Percentiles rank a stretch among this genome's conserved stretches.
phyloP scores from a whole-genome alignment of 805 yeast species.

The Suhomyces canberraensis region DNA sequence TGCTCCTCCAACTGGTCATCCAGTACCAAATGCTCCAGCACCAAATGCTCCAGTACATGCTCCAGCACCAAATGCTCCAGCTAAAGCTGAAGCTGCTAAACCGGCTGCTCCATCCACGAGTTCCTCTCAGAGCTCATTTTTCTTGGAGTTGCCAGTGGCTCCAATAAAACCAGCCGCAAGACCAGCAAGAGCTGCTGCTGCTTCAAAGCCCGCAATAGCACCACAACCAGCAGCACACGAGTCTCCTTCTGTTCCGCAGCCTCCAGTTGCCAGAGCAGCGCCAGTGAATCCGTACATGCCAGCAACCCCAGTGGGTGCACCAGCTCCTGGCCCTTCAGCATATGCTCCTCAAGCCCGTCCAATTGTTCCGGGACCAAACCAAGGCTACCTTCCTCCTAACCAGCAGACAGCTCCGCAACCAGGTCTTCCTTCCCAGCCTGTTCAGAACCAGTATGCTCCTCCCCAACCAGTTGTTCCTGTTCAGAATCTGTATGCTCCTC shows the following conservation, averaged over 20 bases:
- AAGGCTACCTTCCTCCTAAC: slow-evolving; percentile 4
- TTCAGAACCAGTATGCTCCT: slow-evolving; percentile 5
- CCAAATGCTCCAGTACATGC: neutral
- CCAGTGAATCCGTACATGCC: slow-evolving; percentile 18
- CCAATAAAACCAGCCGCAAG: slow-evolving; percentile 26
- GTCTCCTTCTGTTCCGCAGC: slow-evolving; percentile 7
- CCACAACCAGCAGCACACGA: slow-evolving; percentile 7
- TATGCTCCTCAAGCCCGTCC: neutral
- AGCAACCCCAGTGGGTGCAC: slow-evolving; percentile 9
- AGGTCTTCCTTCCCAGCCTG: too few species aligned
- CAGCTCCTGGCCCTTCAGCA: too few species aligned
- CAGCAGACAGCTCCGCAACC: slow-evolving; percentile 1
- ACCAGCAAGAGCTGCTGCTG: slow-evolving; percentile 31
- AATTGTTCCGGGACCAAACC: slow-evolving; percentile 8
- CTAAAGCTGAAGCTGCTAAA: too few species aligned
- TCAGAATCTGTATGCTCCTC: too few species aligned
- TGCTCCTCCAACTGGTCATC: slow-evolving; percentile 6
- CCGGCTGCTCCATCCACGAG: too few species aligned
- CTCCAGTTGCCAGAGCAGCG: slow-evolving; percentile 14
- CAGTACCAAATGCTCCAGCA: neutral
- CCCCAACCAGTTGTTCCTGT: neutral
- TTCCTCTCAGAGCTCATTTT: slow-evolving; percentile 41
- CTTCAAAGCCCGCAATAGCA: slow-evolving; percentile 11
- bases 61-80: neutral
- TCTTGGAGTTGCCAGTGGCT: slow-evolving; percentile 54